phyloP scores from a whole-genome alignment of 768 basidiomycete genomes.

The Tylopilus rubrobrunneus region DNA sequence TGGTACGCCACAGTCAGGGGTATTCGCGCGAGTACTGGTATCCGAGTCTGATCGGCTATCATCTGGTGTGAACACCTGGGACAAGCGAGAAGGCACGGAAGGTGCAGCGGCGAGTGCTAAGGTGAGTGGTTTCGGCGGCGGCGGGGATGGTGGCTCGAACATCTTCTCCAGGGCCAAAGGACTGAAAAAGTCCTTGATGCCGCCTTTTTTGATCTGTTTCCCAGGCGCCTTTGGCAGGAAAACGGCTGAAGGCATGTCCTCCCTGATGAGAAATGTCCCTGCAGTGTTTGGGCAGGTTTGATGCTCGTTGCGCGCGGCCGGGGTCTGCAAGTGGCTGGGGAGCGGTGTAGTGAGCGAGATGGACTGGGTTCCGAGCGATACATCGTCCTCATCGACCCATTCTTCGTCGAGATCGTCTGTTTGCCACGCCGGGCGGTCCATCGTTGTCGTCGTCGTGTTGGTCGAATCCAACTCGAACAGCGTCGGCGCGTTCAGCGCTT shows the following conservation, averaged over 20 bases:
- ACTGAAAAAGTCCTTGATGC: slow-evolving; percentile 81
- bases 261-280: slow-evolving; percentile 75
- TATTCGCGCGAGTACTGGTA: slow-evolving; percentile 7
- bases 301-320: slow-evolving; percentile 31
- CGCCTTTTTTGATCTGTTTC: slow-evolving; percentile 47
- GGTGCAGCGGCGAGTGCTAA: slow-evolving; percentile 28
- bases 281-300: slow-evolving; percentile 32
- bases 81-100: slow-evolving; percentile 34
- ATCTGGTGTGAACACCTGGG: slow-evolving; percentile 34
- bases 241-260: slow-evolving; percentile 55
- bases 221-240: slow-evolving; percentile 67
- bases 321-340: slow-evolving; percentile 46
- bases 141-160: slow-evolving; percentile 93
- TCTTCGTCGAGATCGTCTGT: slow-evolving; percentile 89
- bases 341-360: slow-evolving; percentile 58
- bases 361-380: slow-evolving; percentile 44
- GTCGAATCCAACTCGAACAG: slow-evolving; percentile 3
- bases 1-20: slow-evolving; percentile 6
- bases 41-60: slow-evolving; percentile 27
- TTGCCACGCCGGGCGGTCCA: slow-evolving; percentile 67
- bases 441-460: background rate
- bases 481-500: slow-evolving; percentile 2
- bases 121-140: slow-evolving; percentile 30
- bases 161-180: slow-evolving; percentile 83
- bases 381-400: slow-evolving; percentile 67